Evolutionary conservation across 1,284 basidiomycete species (phyloP).

Genomic region (Porodaedalea pini): DNA sequence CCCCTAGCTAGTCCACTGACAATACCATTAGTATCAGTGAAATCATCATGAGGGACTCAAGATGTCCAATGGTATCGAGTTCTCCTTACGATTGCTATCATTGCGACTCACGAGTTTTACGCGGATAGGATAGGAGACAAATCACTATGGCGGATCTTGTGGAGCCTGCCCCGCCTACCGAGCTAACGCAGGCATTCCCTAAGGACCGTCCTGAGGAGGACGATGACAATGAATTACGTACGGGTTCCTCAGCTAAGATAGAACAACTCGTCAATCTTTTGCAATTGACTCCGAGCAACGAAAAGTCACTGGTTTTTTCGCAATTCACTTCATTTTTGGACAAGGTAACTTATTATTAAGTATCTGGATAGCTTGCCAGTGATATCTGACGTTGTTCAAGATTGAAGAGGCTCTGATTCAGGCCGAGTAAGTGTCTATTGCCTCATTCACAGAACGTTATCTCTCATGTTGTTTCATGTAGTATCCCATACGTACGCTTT

Average conservation of each 20-base stretch:
- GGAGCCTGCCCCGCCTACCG: constrained; percentile 62
- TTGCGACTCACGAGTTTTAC: background rate
- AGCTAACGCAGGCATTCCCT: constrained; percentile 56
- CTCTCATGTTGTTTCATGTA: constrained; percentile 32
- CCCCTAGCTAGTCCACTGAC: background rate
- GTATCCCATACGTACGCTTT: constrained; percentile 74
- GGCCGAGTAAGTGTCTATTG: constrained; percentile 47
- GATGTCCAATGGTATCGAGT: constrained; percentile 71
- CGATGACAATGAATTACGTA: constrained; percentile 37
- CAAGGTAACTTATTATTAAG: constrained; percentile 45
- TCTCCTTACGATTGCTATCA: background rate
- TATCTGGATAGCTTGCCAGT: background rate
- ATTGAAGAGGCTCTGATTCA: constrained; percentile 67
- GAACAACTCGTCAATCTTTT: constrained; percentile 74
- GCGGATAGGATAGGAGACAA: constrained; percentile 62
- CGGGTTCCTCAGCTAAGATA: constrained; percentile 77
- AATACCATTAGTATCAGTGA: constrained; percentile 53
- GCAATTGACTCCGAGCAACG: constrained; percentile 58
- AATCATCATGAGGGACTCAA: constrained; percentile 60
- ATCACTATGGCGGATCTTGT: constrained; percentile 60
- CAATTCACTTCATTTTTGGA: constrained; percentile 84
- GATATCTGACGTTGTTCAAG: constrained; percentile 33
- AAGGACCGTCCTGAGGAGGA: constrained; percentile 43
- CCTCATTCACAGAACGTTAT: constrained; percentile 19
- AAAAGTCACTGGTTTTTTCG: constrained; percentile 82